Conservation (phyloP, 2,329 filamentous ascomycete species). For the Sarocladium brachiariae region DNA sequence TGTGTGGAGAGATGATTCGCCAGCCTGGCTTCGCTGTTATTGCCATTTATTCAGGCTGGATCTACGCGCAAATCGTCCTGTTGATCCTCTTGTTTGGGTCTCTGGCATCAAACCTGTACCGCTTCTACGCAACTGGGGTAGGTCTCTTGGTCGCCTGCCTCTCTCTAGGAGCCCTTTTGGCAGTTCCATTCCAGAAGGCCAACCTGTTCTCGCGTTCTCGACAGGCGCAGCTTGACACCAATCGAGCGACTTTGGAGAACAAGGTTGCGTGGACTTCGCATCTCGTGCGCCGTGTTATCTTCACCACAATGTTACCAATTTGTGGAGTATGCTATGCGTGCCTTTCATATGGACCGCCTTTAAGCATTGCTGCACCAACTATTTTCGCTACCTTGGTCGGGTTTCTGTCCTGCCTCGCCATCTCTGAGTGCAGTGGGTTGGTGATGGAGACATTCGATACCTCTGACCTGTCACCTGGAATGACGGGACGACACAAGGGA, state of each 20-base stretch:
- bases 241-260: slow-evolving; percentile 60
- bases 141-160: slow-evolving; percentile 60
- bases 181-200: slow-evolving; percentile 68
- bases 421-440: slow-evolving; percentile 68
- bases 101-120: slow-evolving; percentile 62
- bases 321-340: slow-evolving; percentile 62
- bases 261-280: slow-evolving; percentile 66
- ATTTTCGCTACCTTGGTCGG: slow-evolving; percentile 60
- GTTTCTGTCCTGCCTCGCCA: slow-evolving; percentile 65
- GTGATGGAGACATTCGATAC: slow-evolving; percentile 79
- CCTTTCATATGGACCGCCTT: slow-evolving; percentile 54
- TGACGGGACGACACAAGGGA: slow-evolving; percentile 50
- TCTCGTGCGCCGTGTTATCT: slow-evolving; percentile 59
- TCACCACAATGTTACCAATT: slow-evolving; percentile 60
- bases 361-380: slow-evolving; percentile 57
- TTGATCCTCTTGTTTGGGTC: slow-evolving; percentile 67
- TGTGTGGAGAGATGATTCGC: slow-evolving; percentile 63
- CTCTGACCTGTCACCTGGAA: slow-evolving; percentile 69
- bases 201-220: slow-evolving; percentile 61
- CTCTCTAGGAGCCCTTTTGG: slow-evolving; percentile 60
- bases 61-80: slow-evolving; percentile 69
- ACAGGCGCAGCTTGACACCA: slow-evolving; percentile 49
- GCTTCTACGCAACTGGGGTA: slow-evolving; percentile 55
- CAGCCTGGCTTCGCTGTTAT: slow-evolving; percentile 69
- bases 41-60: slow-evolving; percentile 68